Conservation (phyloP, 768 basidiomycete species). For the Baorangia bicolor region DNA sequence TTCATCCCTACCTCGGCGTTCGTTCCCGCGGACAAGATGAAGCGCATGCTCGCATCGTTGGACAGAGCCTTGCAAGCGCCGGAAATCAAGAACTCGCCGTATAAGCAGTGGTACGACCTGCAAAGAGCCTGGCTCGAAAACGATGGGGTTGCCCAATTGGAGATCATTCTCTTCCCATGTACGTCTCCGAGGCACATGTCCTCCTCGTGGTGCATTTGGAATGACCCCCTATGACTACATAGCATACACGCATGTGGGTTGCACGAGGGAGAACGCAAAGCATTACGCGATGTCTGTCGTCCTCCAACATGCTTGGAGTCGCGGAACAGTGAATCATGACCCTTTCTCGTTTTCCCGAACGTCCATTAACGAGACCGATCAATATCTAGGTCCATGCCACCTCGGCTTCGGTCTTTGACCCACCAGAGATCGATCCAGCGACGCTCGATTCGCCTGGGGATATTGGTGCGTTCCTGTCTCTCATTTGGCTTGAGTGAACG, state of each 20-base stretch:
- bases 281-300: slow-evolving; percentile 10
- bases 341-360: not conserved
- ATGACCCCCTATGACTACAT: not conserved
- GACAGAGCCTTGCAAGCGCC: slow-evolving; percentile 7
- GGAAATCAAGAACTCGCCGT: slow-evolving; percentile 12
- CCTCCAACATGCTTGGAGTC: slow-evolving; percentile 18
- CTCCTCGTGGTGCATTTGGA: not conserved
- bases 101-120: slow-evolving; percentile 11
- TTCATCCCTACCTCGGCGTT: slow-evolving; percentile 14
- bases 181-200: not conserved
- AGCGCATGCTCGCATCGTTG: slow-evolving; percentile 1
- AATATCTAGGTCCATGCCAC: slow-evolving; percentile 11
- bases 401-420: slow-evolving; percentile 16
- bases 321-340: slow-evolving; percentile 6
- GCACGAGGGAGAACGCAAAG: slow-evolving; percentile 8
- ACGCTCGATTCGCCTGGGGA: slow-evolving; percentile 12
- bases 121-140: slow-evolving; percentile 19
- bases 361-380: too few species aligned
- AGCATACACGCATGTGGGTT: slow-evolving; percentile 13
- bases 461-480: not conserved
- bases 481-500: not conserved
- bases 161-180: slow-evolving; percentile 19
- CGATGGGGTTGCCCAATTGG: slow-evolving; percentile 14
- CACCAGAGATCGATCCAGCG: slow-evolving; percentile 14
- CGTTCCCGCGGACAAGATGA: slow-evolving; percentile 12